Evolutionary conservation across 257 asterid genomes (phyloP).

Genomic region (Capsicum chinense): DNA sequence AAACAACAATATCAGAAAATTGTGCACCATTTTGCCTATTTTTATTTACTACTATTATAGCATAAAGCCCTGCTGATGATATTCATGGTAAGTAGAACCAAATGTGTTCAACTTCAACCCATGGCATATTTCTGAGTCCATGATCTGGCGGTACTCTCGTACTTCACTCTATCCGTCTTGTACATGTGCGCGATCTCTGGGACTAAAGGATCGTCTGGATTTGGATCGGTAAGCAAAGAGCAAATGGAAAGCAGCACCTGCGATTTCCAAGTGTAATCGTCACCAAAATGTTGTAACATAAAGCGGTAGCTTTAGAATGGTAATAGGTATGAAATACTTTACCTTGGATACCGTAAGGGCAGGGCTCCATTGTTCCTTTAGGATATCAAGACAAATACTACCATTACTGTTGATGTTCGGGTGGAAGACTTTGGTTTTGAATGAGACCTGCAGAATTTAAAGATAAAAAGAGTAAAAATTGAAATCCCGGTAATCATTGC

Average conservation of each 20-base stretch:
- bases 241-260: slow-evolving; percentile 83
- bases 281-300: not conserved
- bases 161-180: slow-evolving; percentile 70
- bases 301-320: not conserved
- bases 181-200: slow-evolving; percentile 85
- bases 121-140: slow-evolving; percentile 89
- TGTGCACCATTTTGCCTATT: slow-evolving; percentile 1
- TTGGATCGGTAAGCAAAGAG: slow-evolving; percentile 85
- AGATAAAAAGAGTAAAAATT: not conserved
- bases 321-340: not conserved
- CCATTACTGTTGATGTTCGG: slow-evolving; percentile 58
- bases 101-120: slow-evolving; percentile 46
- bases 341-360: slow-evolving; percentile 59
- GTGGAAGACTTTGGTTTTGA: slow-evolving; percentile 54
- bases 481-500: not conserved
- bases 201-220: slow-evolving; percentile 84
- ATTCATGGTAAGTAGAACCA: not conserved
- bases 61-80: not conserved
- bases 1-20: not conserved
- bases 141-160: slow-evolving; percentile 73
- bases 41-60: slow-evolving; percentile 22
- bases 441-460: slow-evolving; percentile 42
- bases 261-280: not conserved
- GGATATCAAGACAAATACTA: slow-evolving; percentile 57
- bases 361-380: slow-evolving; percentile 62